Base-by-base conservation (phyloP, 345 rosid genomes). In the Gossypium sturtianum region DNA sequence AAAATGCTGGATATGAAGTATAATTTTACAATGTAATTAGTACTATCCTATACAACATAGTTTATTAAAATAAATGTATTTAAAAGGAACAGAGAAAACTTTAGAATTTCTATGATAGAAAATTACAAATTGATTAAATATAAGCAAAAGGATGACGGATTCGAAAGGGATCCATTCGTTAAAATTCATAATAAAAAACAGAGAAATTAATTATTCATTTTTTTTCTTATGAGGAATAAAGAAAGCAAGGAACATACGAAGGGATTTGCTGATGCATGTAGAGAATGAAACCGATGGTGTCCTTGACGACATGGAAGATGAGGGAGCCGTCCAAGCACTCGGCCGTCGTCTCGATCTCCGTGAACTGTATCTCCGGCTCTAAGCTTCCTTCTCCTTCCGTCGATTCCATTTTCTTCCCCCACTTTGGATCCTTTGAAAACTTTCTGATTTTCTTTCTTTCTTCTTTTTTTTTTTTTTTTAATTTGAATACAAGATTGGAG, bases 181-280 rank as follows among this genome's bases (percentile, higher is more conserved):
- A 23, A 22, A 45, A 19, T 67, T 65, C 17, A 43, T 43, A 43
- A 19, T 0, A 4, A 12, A 67, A 47, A 19, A 20, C 9, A 12
- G 4, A 63, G 10, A 66, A 66, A 20, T 44, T 66, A 15, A 15
- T 9, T 23, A 20, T 10, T 15, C 29, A 4, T 29, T 25, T 69
- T 48, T 48, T 68, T 45, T n/a, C 29, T 48, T 68, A 20, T n/a
- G 49, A 34, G 8, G 45, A 48, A 13, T 12, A 17, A 66, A 19
- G 53, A 15, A 23, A 34, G 41, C 41, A 34, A 48, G 12, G 77
- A 70, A 71, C 91, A 60, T 54, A 95, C 96, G 89, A 87, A 71
- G 99, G 97, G 81, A 95, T 93, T 87, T 95, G 98, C 83, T 89
- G 97, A 79, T 93, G 94, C 99, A 93, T 93, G 77, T 86, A 95